Evolutionary conservation across 805 yeast species (phyloP).

Genomic region (Ogataea minuta): DNA sequence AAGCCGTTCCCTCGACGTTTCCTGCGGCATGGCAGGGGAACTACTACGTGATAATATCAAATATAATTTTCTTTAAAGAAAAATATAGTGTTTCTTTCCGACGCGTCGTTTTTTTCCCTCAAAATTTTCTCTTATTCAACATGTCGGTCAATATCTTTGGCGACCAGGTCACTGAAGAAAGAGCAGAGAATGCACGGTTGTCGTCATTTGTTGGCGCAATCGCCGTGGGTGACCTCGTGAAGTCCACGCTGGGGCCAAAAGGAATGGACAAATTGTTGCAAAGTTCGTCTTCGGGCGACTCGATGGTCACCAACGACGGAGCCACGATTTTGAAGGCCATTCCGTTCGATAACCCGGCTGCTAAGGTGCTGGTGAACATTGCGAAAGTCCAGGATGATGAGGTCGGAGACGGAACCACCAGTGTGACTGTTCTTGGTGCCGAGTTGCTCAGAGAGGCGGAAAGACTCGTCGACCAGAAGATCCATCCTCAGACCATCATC

Average conservation of each 20-base stretch:
- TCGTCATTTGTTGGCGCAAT: slow-evolving; percentile 98
- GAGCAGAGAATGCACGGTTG: slow-evolving; percentile 97
- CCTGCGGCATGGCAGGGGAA: slow-evolving; percentile 11
- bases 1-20: slow-evolving; percentile 22
- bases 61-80: slow-evolving; percentile 1
- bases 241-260: slow-evolving; percentile 93
- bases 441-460: slow-evolving; percentile 95
- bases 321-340: slow-evolving; percentile 93
- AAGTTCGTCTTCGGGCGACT: slow-evolving; percentile 73
- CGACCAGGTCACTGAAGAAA: slow-evolving; percentile 95
- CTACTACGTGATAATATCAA: not conserved
- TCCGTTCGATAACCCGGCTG: slow-evolving; percentile 97
- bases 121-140: slow-evolving; percentile 3
- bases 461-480: slow-evolving; percentile 82
- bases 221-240: slow-evolving; percentile 97
- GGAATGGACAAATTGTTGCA: slow-evolving; percentile 97
- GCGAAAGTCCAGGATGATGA: slow-evolving; percentile 97
- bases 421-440: slow-evolving; percentile 88
- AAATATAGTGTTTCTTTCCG: not conserved
- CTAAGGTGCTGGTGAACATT: slow-evolving; percentile 90
- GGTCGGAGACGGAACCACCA: slow-evolving; percentile 98
- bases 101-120: slow-evolving; percentile 8
- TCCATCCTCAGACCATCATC: slow-evolving; percentile 96
- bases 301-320: slow-evolving; percentile 94
- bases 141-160: slow-evolving; percentile 92